Evolutionary conservation across 345 rosid species (phyloP).

Genomic region (Ricinus communis): DNA sequence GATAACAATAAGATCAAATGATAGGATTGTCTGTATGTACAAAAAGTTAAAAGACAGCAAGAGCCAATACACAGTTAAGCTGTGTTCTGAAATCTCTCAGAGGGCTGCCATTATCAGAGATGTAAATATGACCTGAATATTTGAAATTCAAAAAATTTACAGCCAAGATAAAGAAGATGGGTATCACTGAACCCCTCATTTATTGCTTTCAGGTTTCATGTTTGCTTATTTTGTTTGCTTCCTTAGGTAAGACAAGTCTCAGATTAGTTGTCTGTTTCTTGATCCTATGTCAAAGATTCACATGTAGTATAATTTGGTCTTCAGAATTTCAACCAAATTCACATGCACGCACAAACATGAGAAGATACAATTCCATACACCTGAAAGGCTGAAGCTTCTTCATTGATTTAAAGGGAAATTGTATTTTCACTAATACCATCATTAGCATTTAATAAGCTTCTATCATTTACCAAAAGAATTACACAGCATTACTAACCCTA

Average conservation of each 20-base stretch:
- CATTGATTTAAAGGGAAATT: conserved; percentile 21
- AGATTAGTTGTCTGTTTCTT: conserved; percentile 1
- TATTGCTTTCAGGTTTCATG: background rate
- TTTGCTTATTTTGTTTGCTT: conserved; percentile 10
- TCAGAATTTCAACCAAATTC: background rate
- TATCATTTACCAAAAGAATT: conserved; percentile 32
- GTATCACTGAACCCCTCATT: conserved; percentile 13
- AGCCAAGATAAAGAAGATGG: too few species aligned
- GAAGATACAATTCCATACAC: background rate
- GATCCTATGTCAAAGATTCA: background rate
- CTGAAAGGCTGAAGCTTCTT: conserved; percentile 6
- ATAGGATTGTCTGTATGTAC: background rate
- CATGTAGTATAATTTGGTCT: too few species aligned
- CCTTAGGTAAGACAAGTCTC: conserved; percentile 22
- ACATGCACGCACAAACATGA: background rate
- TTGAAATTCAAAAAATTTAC: conserved; percentile 13
- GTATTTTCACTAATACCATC: conserved; percentile 14
- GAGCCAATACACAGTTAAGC: background rate
- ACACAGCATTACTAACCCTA: conserved; percentile 32
- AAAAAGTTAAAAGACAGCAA: background rate
- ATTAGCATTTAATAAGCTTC: conserved; percentile 1
- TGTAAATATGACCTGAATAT: too few species aligned
- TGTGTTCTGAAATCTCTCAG: conserved; percentile 11
- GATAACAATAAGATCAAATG: background rate
- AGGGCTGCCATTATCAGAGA: background rate